These are phyloP conservation scores for Ceratobasidium sp. DNA, from an alignment of 1,284 basidiomycete genomes.

Conservation along the genomic window DNA sequence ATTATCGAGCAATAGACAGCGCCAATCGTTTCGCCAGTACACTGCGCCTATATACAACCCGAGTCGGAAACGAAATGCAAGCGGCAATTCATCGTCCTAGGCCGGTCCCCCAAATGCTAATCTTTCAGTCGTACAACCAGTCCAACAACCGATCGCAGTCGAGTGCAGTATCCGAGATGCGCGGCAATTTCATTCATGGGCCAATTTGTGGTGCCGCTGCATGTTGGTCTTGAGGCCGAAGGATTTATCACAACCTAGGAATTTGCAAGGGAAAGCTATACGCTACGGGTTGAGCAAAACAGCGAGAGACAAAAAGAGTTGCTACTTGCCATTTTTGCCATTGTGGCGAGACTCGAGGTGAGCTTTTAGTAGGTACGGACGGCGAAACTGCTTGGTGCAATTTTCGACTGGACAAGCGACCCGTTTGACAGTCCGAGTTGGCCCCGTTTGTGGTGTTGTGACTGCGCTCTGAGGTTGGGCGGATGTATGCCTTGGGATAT, in stretches of 20 bases:
- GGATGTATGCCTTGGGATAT: too few relatives aligned
- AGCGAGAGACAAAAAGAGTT: neutral
- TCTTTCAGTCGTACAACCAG: neutral
- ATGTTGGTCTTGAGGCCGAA: neutral
- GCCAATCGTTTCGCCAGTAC: too few relatives aligned
- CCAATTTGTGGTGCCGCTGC: neutral
- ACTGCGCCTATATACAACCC: too few relatives aligned
- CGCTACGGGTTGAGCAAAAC: neutral
- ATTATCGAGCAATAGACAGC: too few relatives aligned
- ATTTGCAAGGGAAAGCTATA: neutral
- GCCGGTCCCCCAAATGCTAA: too few relatives aligned
- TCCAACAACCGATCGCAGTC: neutral
- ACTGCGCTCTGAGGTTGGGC: neutral
- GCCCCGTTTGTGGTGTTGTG: neutral
- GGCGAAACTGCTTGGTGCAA: neutral
- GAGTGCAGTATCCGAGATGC: too few relatives aligned
- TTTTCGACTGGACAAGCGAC: neutral
- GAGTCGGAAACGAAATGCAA: too few relatives aligned
- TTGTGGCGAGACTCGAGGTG: neutral
- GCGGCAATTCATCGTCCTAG: too few relatives aligned
- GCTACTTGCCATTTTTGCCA: neutral
- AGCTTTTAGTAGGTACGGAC: neutral
- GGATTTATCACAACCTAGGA: neutral
- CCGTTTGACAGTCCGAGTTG: neutral
- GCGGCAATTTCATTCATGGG: neutral